phyloP scores from a whole-genome alignment of 345 rosid genomes.

The Arabis alpina region DNA sequence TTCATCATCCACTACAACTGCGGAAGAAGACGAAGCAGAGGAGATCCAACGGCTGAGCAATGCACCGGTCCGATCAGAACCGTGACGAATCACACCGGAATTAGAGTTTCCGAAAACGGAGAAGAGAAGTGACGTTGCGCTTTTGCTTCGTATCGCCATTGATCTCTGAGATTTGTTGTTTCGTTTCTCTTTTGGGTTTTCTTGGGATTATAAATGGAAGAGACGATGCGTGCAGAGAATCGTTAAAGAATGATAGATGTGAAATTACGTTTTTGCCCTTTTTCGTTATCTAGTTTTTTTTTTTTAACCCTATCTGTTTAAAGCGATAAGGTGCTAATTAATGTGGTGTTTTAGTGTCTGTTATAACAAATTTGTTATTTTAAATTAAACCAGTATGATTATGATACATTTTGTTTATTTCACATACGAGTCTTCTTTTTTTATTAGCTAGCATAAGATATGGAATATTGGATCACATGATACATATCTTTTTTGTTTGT shows the following conservation, averaged over 20 bases:
- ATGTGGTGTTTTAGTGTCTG: background rate
- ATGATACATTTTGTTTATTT: background rate
- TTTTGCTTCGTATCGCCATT: slow-evolving; percentile 43
- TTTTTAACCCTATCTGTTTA: background rate
- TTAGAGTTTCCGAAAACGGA: slow-evolving; percentile 6
- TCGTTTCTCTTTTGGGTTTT: background rate
- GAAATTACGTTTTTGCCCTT: slow-evolving; percentile 43
- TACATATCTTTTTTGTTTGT: background rate
- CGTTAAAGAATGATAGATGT: slow-evolving; percentile 1
- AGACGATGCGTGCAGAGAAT: slow-evolving; percentile 17
- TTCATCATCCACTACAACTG: slow-evolving; percentile 41
- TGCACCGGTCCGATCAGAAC: slow-evolving; percentile 20
- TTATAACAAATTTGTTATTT: background rate
- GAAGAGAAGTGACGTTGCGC: slow-evolving; percentile 35
- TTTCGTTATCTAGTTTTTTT: background rate
- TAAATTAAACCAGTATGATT: too few species aligned
- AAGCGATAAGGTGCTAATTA: too few species aligned
- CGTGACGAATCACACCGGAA: slow-evolving; percentile 9
- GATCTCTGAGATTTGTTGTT: slow-evolving; percentile 6
- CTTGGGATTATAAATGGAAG: slow-evolving; percentile 14
- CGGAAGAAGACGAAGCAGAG: slow-evolving; percentile 46
- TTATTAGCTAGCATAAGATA: background rate
- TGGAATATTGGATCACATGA: background rate
- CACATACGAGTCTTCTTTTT: too few species aligned
- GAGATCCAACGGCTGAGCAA: slow-evolving; percentile 38